These are phyloP conservation scores for Reticulascus tulasneorum DNA, from an alignment of 2,329 filamentous ascomycete species.

Conservation along the genomic window DNA sequence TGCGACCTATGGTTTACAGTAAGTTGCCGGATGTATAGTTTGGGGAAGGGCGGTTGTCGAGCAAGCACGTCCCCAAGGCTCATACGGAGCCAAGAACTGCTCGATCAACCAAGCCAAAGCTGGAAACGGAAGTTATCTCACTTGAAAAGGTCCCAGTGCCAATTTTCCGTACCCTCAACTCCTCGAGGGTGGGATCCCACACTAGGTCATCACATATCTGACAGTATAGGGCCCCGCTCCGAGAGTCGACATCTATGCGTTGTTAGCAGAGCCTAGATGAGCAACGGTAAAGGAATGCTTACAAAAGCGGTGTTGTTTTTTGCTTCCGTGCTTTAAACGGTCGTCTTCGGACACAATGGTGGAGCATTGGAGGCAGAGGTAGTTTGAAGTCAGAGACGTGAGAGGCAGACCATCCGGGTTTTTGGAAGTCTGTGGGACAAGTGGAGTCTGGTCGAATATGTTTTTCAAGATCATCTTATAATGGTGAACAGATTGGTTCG, in stretches of 20 bases:
- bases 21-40: no score
- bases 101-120: conserved; percentile 3
- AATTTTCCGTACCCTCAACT: conserved; percentile 66
- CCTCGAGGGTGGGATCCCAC: conserved; percentile 77
- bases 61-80: no score
- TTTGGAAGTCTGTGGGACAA: conserved; percentile 63
- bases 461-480: conserved; percentile 69
- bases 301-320: conserved; percentile 74
- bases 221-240: conserved; percentile 71
- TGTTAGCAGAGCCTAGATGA: conserved; percentile 19
- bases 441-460: conserved; percentile 64
- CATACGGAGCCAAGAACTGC: background rate
- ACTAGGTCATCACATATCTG: conserved; percentile 80
- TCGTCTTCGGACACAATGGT: conserved; percentile 64
- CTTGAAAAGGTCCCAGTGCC: conserved; percentile 63
- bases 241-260: conserved; percentile 67
- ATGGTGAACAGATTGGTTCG: conserved; percentile 64
- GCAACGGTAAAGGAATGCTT: conserved; percentile 21
- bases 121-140: conserved; percentile 29
- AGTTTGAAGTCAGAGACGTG: conserved; percentile 64
- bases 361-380: conserved; percentile 70
- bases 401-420: conserved; percentile 51
- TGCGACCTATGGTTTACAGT: conserved; percentile 57
- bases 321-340: conserved; percentile 61
- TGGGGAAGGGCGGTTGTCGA: no score